phyloP scores from a whole-genome alignment of 2,329 filamentous ascomycete genomes.

The Colletotrichum scovillei region DNA sequence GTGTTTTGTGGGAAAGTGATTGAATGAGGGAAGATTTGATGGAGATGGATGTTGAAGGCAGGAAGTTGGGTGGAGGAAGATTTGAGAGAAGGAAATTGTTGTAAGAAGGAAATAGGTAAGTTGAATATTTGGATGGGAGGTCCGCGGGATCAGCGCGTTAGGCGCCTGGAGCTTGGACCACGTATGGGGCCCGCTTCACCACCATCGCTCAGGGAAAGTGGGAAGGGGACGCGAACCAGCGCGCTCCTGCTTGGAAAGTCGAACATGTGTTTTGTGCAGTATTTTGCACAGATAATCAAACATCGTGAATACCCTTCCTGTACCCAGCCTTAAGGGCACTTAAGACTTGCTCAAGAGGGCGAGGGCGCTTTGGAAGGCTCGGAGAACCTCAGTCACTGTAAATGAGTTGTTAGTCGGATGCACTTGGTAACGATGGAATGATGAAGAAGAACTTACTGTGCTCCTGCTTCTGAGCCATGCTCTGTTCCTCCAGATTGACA shows the following conservation, averaged over 20 bases:
- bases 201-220: conserved; percentile 2
- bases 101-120: neutral
- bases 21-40: neutral
- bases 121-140: neutral
- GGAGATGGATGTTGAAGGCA: neutral
- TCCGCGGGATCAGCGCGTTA: conserved; percentile 15
- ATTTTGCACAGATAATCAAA: conserved; percentile 14
- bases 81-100: neutral
- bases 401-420: conserved; percentile 38
- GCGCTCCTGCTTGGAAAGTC: conserved; percentile 4
- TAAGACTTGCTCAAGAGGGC: conserved; percentile 57
- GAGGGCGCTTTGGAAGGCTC: conserved; percentile 71
- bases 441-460: conserved; percentile 73
- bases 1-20: neutral
- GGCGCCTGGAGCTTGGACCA: conserved; percentile 28
- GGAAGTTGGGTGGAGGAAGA: neutral
- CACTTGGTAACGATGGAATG: neutral
- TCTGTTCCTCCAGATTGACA: conserved; percentile 79
- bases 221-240: neutral
- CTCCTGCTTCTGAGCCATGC: conserved; percentile 78
- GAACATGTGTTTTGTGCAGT: neutral
- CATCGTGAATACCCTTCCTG: neutral
- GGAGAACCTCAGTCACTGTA: conserved; percentile 66
- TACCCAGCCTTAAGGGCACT: neutral
- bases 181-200: conserved; percentile 26